Evolutionary conservation across 2,329 filamentous ascomycete species (phyloP).

Genomic region (Dothidotthia symphoricarpi): DNA sequence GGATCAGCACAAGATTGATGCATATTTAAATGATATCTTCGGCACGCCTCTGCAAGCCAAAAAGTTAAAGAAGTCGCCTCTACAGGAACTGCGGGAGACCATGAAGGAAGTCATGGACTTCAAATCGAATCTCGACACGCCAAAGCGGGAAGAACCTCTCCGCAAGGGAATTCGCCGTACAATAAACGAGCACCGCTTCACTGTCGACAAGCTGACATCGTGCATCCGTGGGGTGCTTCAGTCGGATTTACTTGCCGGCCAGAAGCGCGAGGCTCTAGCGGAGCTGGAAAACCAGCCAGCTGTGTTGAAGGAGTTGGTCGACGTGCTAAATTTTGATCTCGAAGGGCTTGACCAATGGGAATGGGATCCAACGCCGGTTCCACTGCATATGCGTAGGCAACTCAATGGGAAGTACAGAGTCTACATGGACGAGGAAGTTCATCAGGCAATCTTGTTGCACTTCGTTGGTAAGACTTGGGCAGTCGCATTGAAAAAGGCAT

Average conservation of each 20-base stretch:
- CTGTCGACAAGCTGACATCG: slow-evolving; percentile 43
- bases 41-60: slow-evolving; percentile 41
- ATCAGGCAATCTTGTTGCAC: slow-evolving; percentile 56
- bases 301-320: slow-evolving; percentile 54
- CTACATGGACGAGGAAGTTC: slow-evolving; percentile 59
- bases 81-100: slow-evolving; percentile 44
- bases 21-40: slow-evolving; percentile 56
- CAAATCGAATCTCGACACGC: slow-evolving; percentile 18
- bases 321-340: slow-evolving; percentile 59
- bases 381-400: slow-evolving; percentile 53
- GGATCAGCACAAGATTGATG: slow-evolving; percentile 47
- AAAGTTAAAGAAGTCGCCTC: slow-evolving; percentile 38
- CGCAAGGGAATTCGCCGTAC: slow-evolving; percentile 4
- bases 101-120: slow-evolving; percentile 33
- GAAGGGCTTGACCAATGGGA: slow-evolving; percentile 52
- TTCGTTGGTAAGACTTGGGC: slow-evolving; percentile 56
- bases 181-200: slow-evolving; percentile 40
- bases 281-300: slow-evolving; percentile 52
- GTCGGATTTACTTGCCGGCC: slow-evolving; percentile 52
- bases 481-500: slow-evolving; percentile 47
- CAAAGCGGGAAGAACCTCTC: slow-evolving; percentile 21
- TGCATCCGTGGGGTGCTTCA: slow-evolving; percentile 52
- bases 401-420: slow-evolving; percentile 60
- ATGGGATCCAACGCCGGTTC: slow-evolving; percentile 50
- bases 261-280: slow-evolving; percentile 52